phyloP scores from a whole-genome alignment of 805 yeast genomes.

The Saccharomycopsis sp. region DNA sequence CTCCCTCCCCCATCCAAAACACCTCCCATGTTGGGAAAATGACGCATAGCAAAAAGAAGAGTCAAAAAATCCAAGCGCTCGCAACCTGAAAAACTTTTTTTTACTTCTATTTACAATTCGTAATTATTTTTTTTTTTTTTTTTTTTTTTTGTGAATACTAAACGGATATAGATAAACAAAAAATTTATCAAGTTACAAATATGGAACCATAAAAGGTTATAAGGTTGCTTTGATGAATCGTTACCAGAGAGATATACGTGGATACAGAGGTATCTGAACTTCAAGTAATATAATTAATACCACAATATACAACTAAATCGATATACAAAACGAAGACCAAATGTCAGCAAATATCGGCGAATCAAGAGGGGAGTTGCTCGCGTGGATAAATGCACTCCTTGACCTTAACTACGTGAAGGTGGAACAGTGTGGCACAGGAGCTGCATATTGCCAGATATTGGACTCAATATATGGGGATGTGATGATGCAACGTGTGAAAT shows the following conservation, averaged over 20 bases:
- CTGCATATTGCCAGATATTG: constrained; percentile 87
- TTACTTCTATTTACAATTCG: not conserved
- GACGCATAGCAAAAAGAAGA: not conserved
- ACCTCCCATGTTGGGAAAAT: not conserved
- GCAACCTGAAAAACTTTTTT: not conserved
- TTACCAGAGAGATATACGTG: too few relatives aligned
- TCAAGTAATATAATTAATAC: too few relatives aligned
- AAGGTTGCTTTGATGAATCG: too few relatives aligned
- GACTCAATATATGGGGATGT: constrained; percentile 80
- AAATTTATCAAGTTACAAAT: not conserved
- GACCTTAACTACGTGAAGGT: constrained; percentile 63
- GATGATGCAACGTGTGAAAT: constrained; percentile 73
- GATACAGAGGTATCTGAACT: too few relatives aligned
- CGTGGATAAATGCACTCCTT: constrained; percentile 76
- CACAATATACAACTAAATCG: not conserved
- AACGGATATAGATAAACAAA: not conserved
- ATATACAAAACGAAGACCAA: not conserved
- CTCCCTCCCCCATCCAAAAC: not conserved
- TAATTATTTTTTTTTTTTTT: too few relatives aligned
- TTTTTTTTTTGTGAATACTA: not conserved
- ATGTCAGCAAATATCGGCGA: constrained; percentile 42
- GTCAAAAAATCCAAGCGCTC: not conserved
- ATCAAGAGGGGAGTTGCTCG: constrained; percentile 75
- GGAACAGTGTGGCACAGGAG: constrained; percentile 95
- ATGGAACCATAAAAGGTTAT: not conserved